Conservation (phyloP, 148 eudicot genomes). For the Amaranthus palmeri region DNA sequence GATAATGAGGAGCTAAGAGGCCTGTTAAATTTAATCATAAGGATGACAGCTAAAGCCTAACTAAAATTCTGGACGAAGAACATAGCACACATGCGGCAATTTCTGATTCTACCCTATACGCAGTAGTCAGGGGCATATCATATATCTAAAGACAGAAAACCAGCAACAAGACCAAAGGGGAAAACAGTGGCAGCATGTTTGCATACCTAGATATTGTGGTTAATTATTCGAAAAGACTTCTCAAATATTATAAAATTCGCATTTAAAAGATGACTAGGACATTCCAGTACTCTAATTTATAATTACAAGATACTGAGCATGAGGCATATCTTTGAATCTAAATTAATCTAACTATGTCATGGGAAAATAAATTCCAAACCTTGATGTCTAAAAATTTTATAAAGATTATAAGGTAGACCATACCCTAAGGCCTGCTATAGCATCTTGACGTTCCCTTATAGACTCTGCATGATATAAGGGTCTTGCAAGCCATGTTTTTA, state of each 20-base stretch:
- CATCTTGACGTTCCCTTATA: slow-evolving; percentile 88
- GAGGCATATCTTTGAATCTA: background rate
- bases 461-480: slow-evolving; percentile 62
- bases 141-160: background rate
- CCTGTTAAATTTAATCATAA: too few relatives aligned
- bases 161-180: background rate
- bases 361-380: background rate
- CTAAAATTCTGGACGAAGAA: too few relatives aligned
- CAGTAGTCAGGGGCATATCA: too few relatives aligned
- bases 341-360: background rate
- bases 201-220: background rate
- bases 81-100: too few relatives aligned
- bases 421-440: slow-evolving; percentile 80
- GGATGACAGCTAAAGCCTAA: too few relatives aligned
- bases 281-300: too few relatives aligned
- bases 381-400: background rate
- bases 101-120: too few relatives aligned
- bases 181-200: background rate
- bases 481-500: slow-evolving; percentile 91
- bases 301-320: background rate
- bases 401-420: slow-evolving; percentile 1
- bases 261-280: background rate
- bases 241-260: background rate
- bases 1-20: too few relatives aligned
- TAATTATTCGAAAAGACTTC: too few relatives aligned